These are phyloP conservation scores for Penicillium canescens DNA, from an alignment of 495 filamentous ascomycete genomes.

Conservation along the genomic window DNA sequence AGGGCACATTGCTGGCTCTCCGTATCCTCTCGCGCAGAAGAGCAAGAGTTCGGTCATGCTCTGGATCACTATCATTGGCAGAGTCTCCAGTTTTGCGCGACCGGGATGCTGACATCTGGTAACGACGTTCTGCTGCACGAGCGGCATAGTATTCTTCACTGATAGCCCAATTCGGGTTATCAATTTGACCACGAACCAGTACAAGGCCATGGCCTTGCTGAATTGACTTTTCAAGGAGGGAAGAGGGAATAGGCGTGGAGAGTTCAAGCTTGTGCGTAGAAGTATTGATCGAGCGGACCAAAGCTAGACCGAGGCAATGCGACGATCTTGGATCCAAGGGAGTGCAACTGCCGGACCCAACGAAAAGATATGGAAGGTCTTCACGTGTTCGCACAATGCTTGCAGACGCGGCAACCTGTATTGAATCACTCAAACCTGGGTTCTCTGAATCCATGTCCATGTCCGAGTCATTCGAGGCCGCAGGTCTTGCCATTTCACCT, in stretches of 20 bases:
- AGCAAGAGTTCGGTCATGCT: slow-evolving; percentile 23
- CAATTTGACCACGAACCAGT: slow-evolving; percentile 53
- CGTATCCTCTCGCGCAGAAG: slow-evolving; percentile 35
- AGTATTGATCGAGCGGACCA: slow-evolving; percentile 49
- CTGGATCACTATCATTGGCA: slow-evolving; percentile 10
- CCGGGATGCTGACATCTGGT: slow-evolving; percentile 24
- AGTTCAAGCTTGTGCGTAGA: slow-evolving; percentile 42
- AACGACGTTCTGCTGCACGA: slow-evolving; percentile 37
- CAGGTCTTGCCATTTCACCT: slow-evolving; percentile 6
- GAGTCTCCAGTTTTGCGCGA: slow-evolving; percentile 23
- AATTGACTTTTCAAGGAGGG: slow-evolving; percentile 30
- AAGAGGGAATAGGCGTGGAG: slow-evolving; percentile 46
- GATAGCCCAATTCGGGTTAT: slow-evolving; percentile 53
- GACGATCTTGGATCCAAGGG: slow-evolving; percentile 45
- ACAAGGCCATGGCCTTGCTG: slow-evolving; percentile 42
- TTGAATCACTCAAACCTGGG: neutral
- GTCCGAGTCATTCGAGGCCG: slow-evolving; percentile 8
- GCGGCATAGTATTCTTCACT: slow-evolving; percentile 47
- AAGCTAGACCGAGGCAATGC: slow-evolving; percentile 51
- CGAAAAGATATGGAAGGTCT: slow-evolving; percentile 44
- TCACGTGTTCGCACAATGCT: slow-evolving; percentile 36
- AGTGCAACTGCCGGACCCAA: slow-evolving; percentile 36
- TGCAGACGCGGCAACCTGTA: slow-evolving; percentile 11
- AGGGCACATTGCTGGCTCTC: slow-evolving; percentile 45
- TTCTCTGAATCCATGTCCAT: slow-evolving; percentile 25